Conservation (phyloP, 257 asterid species). For the Apocynum venetum region DNA sequence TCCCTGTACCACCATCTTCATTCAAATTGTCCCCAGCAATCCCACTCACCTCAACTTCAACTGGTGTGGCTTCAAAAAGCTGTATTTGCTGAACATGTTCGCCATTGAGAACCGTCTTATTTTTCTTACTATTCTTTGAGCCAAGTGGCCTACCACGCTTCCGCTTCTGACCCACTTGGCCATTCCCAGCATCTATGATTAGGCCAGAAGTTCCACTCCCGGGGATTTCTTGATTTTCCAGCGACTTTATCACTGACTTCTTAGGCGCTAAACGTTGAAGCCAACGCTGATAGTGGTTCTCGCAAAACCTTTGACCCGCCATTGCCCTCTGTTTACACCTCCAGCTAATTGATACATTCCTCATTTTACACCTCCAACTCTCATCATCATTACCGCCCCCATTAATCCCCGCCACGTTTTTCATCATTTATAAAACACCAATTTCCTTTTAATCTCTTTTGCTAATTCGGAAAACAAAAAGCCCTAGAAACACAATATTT, state of each 20-base stretch:
- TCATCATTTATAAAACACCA: not conserved
- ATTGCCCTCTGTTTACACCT: slow-evolving; percentile 22
- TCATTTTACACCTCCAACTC: slow-evolving; percentile 14
- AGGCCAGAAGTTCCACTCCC: not conserved
- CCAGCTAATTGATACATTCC: slow-evolving; percentile 10
- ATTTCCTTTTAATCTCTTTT: not conserved
- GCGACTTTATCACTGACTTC: not conserved
- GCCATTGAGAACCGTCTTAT: not conserved
- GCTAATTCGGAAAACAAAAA: not conserved
- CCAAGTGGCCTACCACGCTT: slow-evolving; percentile 7
- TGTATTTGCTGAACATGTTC: not conserved
- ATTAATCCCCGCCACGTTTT: not conserved
- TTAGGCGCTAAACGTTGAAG: not conserved
- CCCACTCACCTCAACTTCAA: not conserved
- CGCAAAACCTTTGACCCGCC: slow-evolving; percentile 9
- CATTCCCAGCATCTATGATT: not conserved
- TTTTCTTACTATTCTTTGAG: slow-evolving; percentile 1
- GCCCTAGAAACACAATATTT: not conserved
- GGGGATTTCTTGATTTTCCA: not conserved
- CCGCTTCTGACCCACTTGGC: slow-evolving; percentile 13
- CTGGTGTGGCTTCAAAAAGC: not conserved
- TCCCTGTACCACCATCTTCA: not conserved
- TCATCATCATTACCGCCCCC: slow-evolving; percentile 5
- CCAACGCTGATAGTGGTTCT: slow-evolving; percentile 4
- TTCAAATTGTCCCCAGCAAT: not conserved